Evolutionary conservation across 768 basidiomycete genomes (phyloP), one percentile per base, ranked within the genome.

Genomic region (Kwoniella sp.): DNA sequence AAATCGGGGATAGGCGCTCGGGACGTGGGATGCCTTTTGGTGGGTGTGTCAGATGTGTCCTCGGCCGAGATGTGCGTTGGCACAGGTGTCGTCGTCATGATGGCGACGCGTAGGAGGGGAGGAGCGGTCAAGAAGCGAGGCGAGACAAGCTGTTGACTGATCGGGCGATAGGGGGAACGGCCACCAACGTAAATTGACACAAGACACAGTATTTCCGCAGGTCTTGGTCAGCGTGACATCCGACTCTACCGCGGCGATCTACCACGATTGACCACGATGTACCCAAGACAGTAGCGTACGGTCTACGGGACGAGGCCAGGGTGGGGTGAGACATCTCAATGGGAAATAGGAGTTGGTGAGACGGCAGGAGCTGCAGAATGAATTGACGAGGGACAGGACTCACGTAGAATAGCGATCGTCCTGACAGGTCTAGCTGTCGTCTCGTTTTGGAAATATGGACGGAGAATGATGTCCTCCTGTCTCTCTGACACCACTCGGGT

Each of bases 31-130:
- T 20, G n/a, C 8, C 50, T 51, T 28, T 51, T 51, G 50, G 58
- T 48, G 25, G 58, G 47, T 11, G 47, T 48, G 29, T 47, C 37
- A 28, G 58, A 59, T 2, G 58, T 51, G 50, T 51, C 50, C 50
- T 51, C 50, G 54, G 34, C 54, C 54, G 28, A 22, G 28, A 37
- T 29, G 5, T 37, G 54, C 8, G 54, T 25, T 11, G 34, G 28
- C 22, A 37, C 54, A 12, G 28, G 50, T 25, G 50, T 51, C 7
- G 50, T 51, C 50, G 50, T 51, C 50, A 51, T 51, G 54, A 37
- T 55, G 54, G 20, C 47, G 47, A 23, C 50, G 25, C 23, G 23
- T 4, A 51, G 50, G 50, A 8, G 15, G 17, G 41, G 11, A 4
- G 41, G 9, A 17, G 41, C 41, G 41, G 41, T 45, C 41, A 20